Evolutionary conservation across 2,329 filamentous ascomycete species (phyloP), one percentile per base, ranked within the genome.

Genomic region (Bipolaris bicolor): DNA sequence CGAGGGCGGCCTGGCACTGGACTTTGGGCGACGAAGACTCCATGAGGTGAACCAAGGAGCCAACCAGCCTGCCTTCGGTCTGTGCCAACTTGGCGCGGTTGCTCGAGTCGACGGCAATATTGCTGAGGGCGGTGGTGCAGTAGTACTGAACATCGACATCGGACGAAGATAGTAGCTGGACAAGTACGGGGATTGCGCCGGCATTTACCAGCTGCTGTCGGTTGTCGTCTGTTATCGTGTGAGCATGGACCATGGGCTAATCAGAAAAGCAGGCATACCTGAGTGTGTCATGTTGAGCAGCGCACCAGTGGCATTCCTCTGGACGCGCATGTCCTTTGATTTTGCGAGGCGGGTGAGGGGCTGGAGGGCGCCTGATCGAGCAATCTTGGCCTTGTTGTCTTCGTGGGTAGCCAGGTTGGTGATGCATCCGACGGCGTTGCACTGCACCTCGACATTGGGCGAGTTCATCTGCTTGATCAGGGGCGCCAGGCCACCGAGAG

Each of bases 121-220:
- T 99, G 83, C 94, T 98, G 57, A 99, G 86, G 11, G 95, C 95
- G 4, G 95, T 99, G 16, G 95, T 99, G 81, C 95, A 99, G 80
- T 99, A 99, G 79, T 99, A 99, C 80, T 99, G 95, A 31, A 99
- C 95, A 74, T 99, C 95, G 65, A 97, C 93, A 72, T 99, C 95
- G 57, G 89, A 82, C 24, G 95, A 98, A 7, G 91, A 92, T 44
- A 99, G 88, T 22, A 99, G 87, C 73, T 97, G 92, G 39, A 99
- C 95, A 24, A 99, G 87, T 7, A 99, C 94, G 5, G 95, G 95
- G 64, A 99, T 97, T n/a, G 95, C 95, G 62, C 94, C 94, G 44
- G 95, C 95, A 66, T 96, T 96, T 65, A 99, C 95, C 26, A 99
- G 89, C 77, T 99, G 93, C 78, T 98, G 92, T 67, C 95, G 88